Evolutionary conservation across 345 rosid species (phyloP).

Genomic region (Draba incana): DNA sequence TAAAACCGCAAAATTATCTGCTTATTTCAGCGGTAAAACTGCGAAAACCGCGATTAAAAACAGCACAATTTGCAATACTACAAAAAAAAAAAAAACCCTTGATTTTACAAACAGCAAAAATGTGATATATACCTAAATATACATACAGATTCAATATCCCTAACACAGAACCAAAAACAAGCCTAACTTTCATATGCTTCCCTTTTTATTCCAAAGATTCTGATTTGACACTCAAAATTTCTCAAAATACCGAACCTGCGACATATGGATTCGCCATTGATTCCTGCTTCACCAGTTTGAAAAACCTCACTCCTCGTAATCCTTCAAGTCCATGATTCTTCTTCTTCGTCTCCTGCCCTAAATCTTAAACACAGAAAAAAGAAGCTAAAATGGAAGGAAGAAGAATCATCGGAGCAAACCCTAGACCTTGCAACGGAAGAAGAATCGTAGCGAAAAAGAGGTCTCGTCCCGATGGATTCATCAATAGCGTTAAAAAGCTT

Average conservation of each 20-base stretch:
- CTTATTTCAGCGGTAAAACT: background rate
- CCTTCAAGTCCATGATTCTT: background rate
- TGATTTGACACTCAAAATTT: constrained; percentile 13
- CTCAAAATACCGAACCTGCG: background rate
- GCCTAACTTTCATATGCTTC: background rate
- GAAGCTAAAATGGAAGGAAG: constrained; percentile 47
- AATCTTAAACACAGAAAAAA: background rate
- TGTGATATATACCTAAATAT: background rate
- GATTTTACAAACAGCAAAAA: background rate
- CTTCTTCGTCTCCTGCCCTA: constrained; percentile 18
- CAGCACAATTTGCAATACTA: background rate
- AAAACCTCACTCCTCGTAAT: background rate
- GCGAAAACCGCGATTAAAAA: too few species aligned
- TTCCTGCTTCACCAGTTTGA: background rate
- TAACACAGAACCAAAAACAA: background rate
- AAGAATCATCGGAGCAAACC: constrained; percentile 54
- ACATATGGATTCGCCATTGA: constrained; percentile 13
- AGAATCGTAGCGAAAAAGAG: constrained; percentile 65
- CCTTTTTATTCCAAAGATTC: background rate
- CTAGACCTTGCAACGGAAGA: constrained; percentile 63
- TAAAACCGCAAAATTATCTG: background rate
- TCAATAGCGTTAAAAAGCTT: constrained; percentile 82
- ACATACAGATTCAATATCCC: background rate
- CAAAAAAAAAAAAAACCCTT: background rate
- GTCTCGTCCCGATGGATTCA: constrained; percentile 56